These are phyloP conservation scores for Cryphonectria carpinicola DNA, from an alignment of 2,329 filamentous ascomycete species.

Conservation along the genomic window DNA sequence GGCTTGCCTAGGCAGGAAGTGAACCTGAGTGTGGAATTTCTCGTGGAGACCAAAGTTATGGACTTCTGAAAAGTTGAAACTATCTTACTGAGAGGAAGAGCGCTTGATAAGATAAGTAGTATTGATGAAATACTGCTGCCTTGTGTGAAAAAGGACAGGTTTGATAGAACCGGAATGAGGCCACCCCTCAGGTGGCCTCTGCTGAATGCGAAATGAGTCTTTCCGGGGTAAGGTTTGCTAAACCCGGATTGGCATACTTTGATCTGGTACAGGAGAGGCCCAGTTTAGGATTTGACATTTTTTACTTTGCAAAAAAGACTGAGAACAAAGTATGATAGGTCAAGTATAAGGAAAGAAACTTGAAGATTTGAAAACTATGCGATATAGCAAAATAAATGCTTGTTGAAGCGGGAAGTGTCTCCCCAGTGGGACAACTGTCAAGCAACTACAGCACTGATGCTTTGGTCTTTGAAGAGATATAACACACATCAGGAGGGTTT, in stretches of 20 bases:
- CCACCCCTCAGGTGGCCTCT: not conserved
- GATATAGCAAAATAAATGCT: not conserved
- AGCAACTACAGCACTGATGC: not conserved
- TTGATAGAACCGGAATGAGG: not conserved
- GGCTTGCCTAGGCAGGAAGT: not conserved
- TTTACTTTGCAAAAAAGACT: not conserved
- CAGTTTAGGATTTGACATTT: not conserved
- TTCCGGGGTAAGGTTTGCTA: constrained; percentile 3
- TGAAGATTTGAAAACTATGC: not conserved
- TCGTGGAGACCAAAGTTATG: not conserved
- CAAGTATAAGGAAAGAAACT: not conserved
- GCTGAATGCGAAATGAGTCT: not conserved
- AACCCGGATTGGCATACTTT: not conserved
- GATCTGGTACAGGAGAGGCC: not conserved
- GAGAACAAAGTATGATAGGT: not conserved
- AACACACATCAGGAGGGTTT: not conserved
- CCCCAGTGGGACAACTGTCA: not conserved
- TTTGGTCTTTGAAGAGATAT: not conserved
- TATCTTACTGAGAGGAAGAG: not conserved
- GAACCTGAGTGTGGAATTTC: too few relatives aligned
- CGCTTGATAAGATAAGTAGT: not conserved
- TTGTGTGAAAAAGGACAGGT: constrained; percentile 17
- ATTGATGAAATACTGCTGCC: constrained; percentile 19
- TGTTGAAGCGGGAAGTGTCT: not conserved
- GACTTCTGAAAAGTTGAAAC: not conserved